A percentile compares a stretch with the other conserved stretches of the same genome.
Conservation (phyloP, 768 basidiomycete species). For the Epithele typhae region DNA sequence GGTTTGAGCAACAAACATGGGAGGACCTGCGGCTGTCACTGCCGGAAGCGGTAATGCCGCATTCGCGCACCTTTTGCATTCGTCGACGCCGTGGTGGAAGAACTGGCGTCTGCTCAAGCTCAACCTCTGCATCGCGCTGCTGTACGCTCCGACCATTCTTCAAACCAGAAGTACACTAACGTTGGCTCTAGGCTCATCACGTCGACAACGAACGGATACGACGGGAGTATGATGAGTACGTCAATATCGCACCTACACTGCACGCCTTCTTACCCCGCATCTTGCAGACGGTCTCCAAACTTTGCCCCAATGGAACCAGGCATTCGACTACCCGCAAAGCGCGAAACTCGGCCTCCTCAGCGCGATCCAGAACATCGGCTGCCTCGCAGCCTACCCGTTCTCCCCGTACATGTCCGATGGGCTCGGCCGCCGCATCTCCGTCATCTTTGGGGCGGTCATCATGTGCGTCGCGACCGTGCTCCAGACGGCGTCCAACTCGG, state of each 20-base stretch:
- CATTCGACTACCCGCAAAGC: constrained; percentile 27
- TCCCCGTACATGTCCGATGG: constrained; percentile 38
- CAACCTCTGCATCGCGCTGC: constrained; percentile 26
- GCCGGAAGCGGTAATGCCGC: constrained; percentile 7
- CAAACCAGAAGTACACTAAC: neutral
- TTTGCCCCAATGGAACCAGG: constrained; percentile 32
- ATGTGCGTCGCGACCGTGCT: constrained; percentile 36
- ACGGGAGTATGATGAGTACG: constrained; percentile 39
- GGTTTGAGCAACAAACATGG: no score
- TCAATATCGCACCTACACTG: neutral
- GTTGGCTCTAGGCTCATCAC: constrained; percentile 28
- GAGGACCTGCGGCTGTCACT: constrained; percentile 22
- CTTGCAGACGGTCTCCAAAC: constrained; percentile 33
- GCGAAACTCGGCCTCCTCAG: constrained; percentile 13
- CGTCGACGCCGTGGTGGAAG: constrained; percentile 21
- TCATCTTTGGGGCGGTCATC: constrained; percentile 35
- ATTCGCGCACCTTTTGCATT: constrained; percentile 20
- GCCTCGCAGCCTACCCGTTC: constrained; percentile 34
- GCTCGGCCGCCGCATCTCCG: constrained; percentile 33
- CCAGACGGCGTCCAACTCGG: constrained; percentile 34
- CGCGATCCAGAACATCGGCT: constrained; percentile 33
- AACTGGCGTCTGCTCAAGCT: constrained; percentile 22
- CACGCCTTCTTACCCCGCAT: neutral
- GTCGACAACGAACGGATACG: constrained; percentile 34
- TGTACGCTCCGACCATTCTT: constrained; percentile 15